Conservation (phyloP, 2,329 filamentous ascomycete species). For the Monosporascus sp. region DNA sequence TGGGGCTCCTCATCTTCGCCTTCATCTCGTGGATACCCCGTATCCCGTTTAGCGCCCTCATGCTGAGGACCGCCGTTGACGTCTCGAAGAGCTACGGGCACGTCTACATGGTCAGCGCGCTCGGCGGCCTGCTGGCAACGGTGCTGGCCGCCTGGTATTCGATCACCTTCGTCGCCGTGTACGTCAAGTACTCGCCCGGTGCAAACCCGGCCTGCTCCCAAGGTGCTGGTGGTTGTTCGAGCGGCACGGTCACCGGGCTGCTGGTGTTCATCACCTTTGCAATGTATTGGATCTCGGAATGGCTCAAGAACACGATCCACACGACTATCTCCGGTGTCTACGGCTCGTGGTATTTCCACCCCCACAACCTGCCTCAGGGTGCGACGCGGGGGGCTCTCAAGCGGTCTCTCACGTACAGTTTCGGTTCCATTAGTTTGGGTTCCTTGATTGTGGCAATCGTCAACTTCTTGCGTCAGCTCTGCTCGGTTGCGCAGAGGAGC, state of each 20-base stretch:
- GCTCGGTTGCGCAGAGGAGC: conserved; percentile 68
- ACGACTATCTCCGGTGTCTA: conserved; percentile 84
- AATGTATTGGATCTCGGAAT: conserved; percentile 91
- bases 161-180: conserved; percentile 79
- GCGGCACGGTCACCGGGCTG: conserved; percentile 74
- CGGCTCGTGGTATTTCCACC: conserved; percentile 86
- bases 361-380: conserved; percentile 63
- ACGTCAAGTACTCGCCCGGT: conserved; percentile 72
- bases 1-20: conserved; percentile 72
- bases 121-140: conserved; percentile 72
- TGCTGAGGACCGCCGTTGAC: conserved; percentile 82
- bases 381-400: conserved; percentile 80
- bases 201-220: conserved; percentile 47
- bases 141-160: conserved; percentile 82
- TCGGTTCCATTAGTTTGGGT: conserved; percentile 84
- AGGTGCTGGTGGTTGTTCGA: conserved; percentile 60
- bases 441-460: conserved; percentile 83
- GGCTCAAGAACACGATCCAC: conserved; percentile 90
- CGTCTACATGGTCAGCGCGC: conserved; percentile 77
- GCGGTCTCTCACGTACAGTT: conserved; percentile 82
- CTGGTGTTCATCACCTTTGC: conserved; percentile 86
- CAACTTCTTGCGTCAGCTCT: conserved; percentile 76
- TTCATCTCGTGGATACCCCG: conserved; percentile 86
- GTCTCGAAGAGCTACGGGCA: conserved; percentile 80
- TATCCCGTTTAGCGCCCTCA: conserved; percentile 86